phyloP scores from a whole-genome alignment of 2,329 filamentous ascomycete genomes.

The Epicoccum nigrum region DNA sequence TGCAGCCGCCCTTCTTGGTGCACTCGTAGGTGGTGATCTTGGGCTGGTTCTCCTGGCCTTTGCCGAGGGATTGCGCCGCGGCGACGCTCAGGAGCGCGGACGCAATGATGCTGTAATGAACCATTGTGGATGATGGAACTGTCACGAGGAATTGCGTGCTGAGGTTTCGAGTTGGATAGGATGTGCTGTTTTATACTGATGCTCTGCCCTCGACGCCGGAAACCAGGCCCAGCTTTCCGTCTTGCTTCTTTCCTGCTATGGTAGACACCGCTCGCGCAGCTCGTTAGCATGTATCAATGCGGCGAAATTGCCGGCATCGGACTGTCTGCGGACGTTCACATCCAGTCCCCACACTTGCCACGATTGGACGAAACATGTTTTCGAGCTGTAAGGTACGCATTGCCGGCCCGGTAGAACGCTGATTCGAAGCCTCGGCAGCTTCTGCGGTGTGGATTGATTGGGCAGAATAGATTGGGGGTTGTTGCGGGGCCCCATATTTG shows the following conservation, averaged over 20 bases:
- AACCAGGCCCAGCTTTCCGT: slow-evolving; percentile 3
- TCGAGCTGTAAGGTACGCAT: slow-evolving; percentile 16
- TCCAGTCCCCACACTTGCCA: background rate
- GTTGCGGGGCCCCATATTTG: slow-evolving; percentile 12
- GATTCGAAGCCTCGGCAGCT: slow-evolving; percentile 2
- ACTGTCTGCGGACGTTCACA: background rate
- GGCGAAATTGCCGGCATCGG: background rate
- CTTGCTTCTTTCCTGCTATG: slow-evolving; percentile 1
- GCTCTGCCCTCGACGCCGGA: slow-evolving; percentile 1
- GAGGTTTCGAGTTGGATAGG: slow-evolving; percentile 3
- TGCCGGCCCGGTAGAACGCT: slow-evolving; percentile 13
- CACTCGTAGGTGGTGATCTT: slow-evolving; percentile 60
- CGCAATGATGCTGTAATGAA: slow-evolving; percentile 32
- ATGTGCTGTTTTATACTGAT: slow-evolving; percentile 14
- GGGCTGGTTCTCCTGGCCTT: slow-evolving; percentile 56
- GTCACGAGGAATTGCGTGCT: slow-evolving; percentile 14
- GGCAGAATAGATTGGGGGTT: slow-evolving; percentile 3
- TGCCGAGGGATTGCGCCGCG: slow-evolving; percentile 40
- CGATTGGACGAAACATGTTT: background rate
- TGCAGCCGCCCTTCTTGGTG: slow-evolving; percentile 58
- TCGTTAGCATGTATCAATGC: slow-evolving; percentile 3
- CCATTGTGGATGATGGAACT: slow-evolving; percentile 21
- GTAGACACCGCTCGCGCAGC: background rate
- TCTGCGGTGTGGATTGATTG: background rate
- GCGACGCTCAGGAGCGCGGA: slow-evolving; percentile 36